Evolutionary conservation across 2,329 filamentous ascomycete genomes (phyloP).

Genomic region (Plectosphaerella cucumerina): DNA sequence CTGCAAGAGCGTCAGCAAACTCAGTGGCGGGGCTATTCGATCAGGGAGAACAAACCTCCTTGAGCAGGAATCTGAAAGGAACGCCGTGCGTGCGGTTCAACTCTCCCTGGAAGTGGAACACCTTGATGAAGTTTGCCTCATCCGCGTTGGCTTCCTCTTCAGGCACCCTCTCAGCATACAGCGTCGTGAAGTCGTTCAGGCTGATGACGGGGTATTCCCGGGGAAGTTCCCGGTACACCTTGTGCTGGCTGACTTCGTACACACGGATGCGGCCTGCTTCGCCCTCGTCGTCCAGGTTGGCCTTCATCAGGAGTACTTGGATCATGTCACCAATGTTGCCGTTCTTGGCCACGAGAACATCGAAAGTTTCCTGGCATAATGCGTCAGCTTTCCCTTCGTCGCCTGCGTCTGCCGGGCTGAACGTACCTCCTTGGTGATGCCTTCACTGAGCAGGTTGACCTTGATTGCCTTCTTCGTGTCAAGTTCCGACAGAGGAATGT

Average conservation of each 20-base stretch:
- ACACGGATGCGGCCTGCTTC: conserved; percentile 69
- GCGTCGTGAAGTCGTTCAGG: conserved; percentile 78
- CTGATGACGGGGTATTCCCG: conserved; percentile 70
- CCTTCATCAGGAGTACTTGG: conserved; percentile 72
- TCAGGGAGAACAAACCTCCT: conserved; percentile 55
- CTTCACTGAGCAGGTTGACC: conserved; percentile 81
- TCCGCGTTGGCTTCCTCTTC: conserved; percentile 62
- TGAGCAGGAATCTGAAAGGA: conserved; percentile 85
- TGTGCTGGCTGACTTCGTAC: conserved; percentile 78
- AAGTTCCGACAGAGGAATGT: conserved; percentile 88
- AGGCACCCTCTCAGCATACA: conserved; percentile 79
- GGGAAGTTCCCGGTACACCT: conserved; percentile 74
- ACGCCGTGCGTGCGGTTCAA: conserved; percentile 78
- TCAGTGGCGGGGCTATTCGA: background rate
- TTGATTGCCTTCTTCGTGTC: conserved; percentile 89
- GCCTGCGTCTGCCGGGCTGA: background rate
- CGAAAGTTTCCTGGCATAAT: conserved; percentile 61
- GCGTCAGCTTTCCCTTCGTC: conserved; percentile 1
- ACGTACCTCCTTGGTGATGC: conserved; percentile 81
- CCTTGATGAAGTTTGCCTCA: conserved; percentile 62
- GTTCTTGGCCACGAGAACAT: conserved; percentile 84
- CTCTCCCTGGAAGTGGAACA: conserved; percentile 92
- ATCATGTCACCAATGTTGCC: conserved; percentile 78
- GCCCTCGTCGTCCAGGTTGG: conserved; percentile 69
- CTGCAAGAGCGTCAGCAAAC: conserved; percentile 31